These are phyloP conservation scores for Serpula lacrymans DNA, from an alignment of 768 basidiomycete genomes.

Conservation along the genomic window DNA sequence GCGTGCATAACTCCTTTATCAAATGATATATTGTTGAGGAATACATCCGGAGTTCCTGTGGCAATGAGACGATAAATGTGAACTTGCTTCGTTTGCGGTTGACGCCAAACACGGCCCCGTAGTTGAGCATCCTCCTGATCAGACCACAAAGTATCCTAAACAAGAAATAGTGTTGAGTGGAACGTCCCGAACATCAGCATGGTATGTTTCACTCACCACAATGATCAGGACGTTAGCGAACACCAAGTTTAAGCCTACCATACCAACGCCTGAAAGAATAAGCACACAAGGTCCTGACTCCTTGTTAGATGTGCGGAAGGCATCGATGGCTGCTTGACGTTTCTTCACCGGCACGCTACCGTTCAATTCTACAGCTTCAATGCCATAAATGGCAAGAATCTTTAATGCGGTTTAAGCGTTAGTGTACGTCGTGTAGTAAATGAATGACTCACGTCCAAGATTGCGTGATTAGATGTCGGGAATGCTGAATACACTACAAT, in stretches of 20 bases:
- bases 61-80: constrained; percentile 14
- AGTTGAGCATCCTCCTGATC: constrained; percentile 20
- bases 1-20: constrained; percentile 6
- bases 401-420: too few relatives aligned
- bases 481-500: constrained; percentile 14
- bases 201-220: constrained; percentile 4
- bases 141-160: constrained; percentile 20
- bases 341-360: neutral
- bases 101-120: constrained; percentile 9
- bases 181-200: neutral
- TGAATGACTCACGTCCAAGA: constrained; percentile 4
- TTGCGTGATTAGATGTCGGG: neutral
- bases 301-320: constrained; percentile 4
- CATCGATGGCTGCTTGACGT: neutral
- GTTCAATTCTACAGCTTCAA: constrained; percentile 2
- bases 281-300: neutral
- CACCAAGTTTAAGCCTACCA: constrained; percentile 12
- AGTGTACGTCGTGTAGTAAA: too few relatives aligned
- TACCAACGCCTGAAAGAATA: constrained; percentile 13
- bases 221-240: constrained; percentile 14
- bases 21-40: constrained; percentile 22
- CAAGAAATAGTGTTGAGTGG: neutral
- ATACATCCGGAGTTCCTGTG: constrained; percentile 9
- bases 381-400: constrained; percentile 8
- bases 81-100: constrained; percentile 14